Conservation (phyloP, 192 early-diverging fungal genomes). For the Entomortierella parvispora region DNA sequence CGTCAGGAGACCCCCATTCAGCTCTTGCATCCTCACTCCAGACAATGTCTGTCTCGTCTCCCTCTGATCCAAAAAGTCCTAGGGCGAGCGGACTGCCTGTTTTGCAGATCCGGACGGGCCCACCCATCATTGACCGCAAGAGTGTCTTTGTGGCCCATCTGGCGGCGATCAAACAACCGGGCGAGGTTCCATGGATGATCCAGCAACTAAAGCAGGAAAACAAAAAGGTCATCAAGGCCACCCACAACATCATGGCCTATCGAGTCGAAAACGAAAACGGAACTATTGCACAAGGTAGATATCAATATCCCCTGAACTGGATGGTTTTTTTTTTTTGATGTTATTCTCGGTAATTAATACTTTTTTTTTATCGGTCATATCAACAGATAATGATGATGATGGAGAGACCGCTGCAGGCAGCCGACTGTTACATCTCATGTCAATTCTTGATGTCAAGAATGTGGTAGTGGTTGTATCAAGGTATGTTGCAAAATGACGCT, state of each 20-base stretch:
- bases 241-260: slow-evolving; percentile 93
- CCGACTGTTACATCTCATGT: slow-evolving; percentile 83
- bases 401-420: slow-evolving; percentile 94
- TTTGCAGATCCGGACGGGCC: slow-evolving; percentile 64
- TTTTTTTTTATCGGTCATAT: background rate
- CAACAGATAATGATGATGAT: slow-evolving; percentile 88
- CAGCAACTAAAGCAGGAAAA: slow-evolving; percentile 66
- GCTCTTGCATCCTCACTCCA: slow-evolving; percentile 18
- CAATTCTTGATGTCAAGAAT: slow-evolving; percentile 75
- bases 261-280: slow-evolving; percentile 72
- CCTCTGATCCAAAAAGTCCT: slow-evolving; percentile 15
- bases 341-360: background rate
- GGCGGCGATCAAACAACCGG: slow-evolving; percentile 62
- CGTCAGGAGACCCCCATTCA: background rate
- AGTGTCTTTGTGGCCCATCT: slow-evolving; percentile 88
- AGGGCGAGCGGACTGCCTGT: slow-evolving; percentile 10
- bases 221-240: slow-evolving; percentile 83
- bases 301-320: background rate
- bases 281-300: slow-evolving; percentile 62
- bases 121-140: slow-evolving; percentile 79
- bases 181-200: slow-evolving; percentile 64
- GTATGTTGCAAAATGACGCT: background rate
- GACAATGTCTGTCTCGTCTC: slow-evolving; percentile 11
- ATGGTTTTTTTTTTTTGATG: background rate
- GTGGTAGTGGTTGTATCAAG: slow-evolving; percentile 81